phyloP scores from a whole-genome alignment of 192 early-diverging fungal genomes.

The Obelidium mucronatum region DNA sequence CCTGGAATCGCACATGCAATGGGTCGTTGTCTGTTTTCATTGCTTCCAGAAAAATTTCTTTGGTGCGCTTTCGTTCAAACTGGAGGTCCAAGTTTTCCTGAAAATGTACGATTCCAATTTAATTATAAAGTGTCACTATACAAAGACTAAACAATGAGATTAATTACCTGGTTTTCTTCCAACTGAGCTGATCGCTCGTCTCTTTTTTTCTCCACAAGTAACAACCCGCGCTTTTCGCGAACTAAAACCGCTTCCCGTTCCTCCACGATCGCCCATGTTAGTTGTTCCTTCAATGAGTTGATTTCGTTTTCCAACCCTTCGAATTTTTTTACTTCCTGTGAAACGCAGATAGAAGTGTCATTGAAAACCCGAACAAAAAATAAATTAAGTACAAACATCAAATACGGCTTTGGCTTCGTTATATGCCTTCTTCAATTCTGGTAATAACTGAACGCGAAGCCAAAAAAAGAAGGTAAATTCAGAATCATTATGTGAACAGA shows the following conservation, averaged over 20 bases:
- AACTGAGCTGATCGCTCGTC: not conserved
- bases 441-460: slow-evolving; percentile 58
- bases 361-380: not conserved
- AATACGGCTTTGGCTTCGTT: slow-evolving; percentile 70
- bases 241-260: slow-evolving; percentile 49
- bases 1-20: not conserved
- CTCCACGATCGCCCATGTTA: slow-evolving; percentile 80
- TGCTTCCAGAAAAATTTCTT: slow-evolving; percentile 5
- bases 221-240: not conserved
- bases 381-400: slow-evolving; percentile 59
- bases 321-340: slow-evolving; percentile 44
- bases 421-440: slow-evolving; percentile 73
- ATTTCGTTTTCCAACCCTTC: slow-evolving; percentile 43
- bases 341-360: slow-evolving; percentile 29
- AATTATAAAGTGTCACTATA: too few relatives aligned
- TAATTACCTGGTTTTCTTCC: too few relatives aligned
- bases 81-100: slow-evolving; percentile 5
- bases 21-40: slow-evolving; percentile 23
- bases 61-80: not conserved
- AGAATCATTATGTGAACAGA: not conserved
- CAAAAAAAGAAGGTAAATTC: not conserved
- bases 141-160: not conserved
- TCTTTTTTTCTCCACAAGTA: not conserved
- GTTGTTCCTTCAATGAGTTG: slow-evolving; percentile 63
- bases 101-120: too few relatives aligned